A percentile compares a stretch with the other conserved stretches of the same genome.
These are phyloP conservation scores for Platismatia glauca DNA, from an alignment of 495 filamentous ascomycete genomes.

Conservation along the genomic window DNA sequence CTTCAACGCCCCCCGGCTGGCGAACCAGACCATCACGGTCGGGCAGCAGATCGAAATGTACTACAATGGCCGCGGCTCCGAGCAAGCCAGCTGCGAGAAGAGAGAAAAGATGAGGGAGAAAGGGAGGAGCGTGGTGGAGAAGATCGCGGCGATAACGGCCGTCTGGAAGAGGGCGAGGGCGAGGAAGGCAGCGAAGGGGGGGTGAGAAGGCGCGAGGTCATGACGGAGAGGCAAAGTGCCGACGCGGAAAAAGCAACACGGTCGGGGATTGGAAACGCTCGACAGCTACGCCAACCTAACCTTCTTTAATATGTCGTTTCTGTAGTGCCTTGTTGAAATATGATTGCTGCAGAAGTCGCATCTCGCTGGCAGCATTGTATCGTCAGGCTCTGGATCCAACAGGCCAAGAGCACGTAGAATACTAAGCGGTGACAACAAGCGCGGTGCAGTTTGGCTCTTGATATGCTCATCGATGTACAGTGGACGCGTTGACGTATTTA, in stretches of 20 bases:
- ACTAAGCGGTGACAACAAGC: not conserved
- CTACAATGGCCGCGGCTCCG: not conserved
- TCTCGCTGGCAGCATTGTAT: not conserved
- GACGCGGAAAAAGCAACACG: not conserved
- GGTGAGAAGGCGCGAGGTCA: not conserved
- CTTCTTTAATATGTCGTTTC: not conserved
- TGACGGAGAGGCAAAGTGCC: no score
- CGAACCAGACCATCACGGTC: not conserved
- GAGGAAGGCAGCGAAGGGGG: not conserved
- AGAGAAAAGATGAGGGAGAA: not conserved
- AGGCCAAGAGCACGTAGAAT: not conserved
- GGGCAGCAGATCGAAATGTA: slow-evolving; percentile 4
- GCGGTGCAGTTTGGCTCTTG: not conserved
- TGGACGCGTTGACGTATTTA: not conserved
- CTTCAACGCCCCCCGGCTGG: not conserved
- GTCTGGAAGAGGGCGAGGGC: not conserved
- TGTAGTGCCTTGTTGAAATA: not conserved
- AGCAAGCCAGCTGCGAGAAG: not conserved
- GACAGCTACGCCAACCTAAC: not conserved
- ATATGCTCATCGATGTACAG: not conserved
- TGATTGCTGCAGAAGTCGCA: not conserved
- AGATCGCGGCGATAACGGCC: not conserved
- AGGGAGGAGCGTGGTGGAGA: not conserved
- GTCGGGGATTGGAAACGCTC: not conserved
- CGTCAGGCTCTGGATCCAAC: not conserved